Evolutionary conservation across 75 land plant species (phyloP).

Genomic region (Chamaecyparis obtusa): DNA sequence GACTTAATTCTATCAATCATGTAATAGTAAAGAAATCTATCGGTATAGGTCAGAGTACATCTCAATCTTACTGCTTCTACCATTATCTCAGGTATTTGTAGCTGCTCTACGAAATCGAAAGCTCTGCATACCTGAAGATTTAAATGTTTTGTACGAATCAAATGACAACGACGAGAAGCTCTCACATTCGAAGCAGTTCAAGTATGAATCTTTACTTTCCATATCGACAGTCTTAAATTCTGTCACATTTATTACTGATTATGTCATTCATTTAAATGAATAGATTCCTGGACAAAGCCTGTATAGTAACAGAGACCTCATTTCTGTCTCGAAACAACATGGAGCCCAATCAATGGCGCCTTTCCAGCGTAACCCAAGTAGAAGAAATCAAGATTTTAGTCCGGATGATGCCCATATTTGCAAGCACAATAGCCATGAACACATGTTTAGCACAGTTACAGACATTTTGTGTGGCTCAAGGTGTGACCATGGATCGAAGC

Average conservation of each 20-base stretch:
- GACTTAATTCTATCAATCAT: too few species aligned
- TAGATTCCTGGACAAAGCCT: not conserved
- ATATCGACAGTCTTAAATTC: too few species aligned
- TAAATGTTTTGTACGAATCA: too few species aligned
- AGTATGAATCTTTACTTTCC: not conserved
- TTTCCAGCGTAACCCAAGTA: constrained; percentile 47
- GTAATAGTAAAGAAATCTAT: too few species aligned
- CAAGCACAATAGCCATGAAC: constrained; percentile 40
- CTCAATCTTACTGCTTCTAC: too few species aligned
- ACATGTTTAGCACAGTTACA: constrained; percentile 5
- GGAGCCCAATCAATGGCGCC: not conserved
- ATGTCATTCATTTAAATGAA: not conserved
- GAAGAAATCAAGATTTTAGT: constrained; percentile 75
- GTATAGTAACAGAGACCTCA: constrained; percentile 16
- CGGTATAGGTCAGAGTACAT: too few species aligned
- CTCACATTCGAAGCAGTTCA: not conserved
- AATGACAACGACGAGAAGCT: not conserved
- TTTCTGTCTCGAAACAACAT: not conserved
- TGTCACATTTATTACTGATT: not conserved
- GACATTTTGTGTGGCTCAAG: constrained; percentile 15
- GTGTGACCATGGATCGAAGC: constrained; percentile 14
- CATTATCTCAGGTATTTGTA: not conserved
- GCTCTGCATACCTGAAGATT: not conserved
- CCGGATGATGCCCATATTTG: constrained; percentile 63
- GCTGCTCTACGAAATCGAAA: not conserved